These are phyloP conservation scores for Trichoderma sp. DNA, from an alignment of 2,329 filamentous ascomycete genomes.

Conservation along the genomic window DNA sequence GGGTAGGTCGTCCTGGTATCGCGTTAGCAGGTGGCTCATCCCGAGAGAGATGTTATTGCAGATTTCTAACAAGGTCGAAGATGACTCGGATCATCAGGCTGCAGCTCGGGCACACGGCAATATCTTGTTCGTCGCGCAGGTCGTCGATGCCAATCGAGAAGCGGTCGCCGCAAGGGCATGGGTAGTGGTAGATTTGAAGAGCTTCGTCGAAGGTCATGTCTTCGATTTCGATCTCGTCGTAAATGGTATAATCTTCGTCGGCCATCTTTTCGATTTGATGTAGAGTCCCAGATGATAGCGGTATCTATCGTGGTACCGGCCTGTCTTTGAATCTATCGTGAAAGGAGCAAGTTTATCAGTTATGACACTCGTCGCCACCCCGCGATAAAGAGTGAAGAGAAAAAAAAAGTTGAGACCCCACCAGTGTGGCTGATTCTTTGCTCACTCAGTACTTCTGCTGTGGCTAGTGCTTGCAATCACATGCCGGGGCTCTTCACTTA, in stretches of 20 bases:
- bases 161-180: constrained; percentile 93
- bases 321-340: neutral
- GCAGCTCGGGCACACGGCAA: constrained; percentile 96
- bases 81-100: constrained; percentile 96
- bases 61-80: constrained; percentile 72
- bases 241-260: constrained; percentile 71
- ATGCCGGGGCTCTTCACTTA: constrained; percentile 20
- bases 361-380: constrained; percentile 3
- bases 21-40: constrained; percentile 17
- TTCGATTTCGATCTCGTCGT: constrained; percentile 98
- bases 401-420: constrained; percentile 32
- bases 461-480: constrained; percentile 27
- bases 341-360: neutral
- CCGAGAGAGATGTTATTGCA: neutral
- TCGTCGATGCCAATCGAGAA: constrained; percentile 90
- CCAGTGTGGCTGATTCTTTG: constrained; percentile 24
- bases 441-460: neutral
- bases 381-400: neutral
- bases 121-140: constrained; percentile 84
- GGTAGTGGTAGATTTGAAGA: constrained; percentile 90
- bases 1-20: constrained; percentile 47
- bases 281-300: neutral
- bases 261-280: constrained; percentile 50
- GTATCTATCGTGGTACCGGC: neutral
- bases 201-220: constrained; percentile 90